Percentiles rank a stretch among this genome's conserved stretches.
Evolutionary conservation across 2,329 filamentous ascomycete species (phyloP).

Genomic region (Myrmaecium sp.): DNA sequence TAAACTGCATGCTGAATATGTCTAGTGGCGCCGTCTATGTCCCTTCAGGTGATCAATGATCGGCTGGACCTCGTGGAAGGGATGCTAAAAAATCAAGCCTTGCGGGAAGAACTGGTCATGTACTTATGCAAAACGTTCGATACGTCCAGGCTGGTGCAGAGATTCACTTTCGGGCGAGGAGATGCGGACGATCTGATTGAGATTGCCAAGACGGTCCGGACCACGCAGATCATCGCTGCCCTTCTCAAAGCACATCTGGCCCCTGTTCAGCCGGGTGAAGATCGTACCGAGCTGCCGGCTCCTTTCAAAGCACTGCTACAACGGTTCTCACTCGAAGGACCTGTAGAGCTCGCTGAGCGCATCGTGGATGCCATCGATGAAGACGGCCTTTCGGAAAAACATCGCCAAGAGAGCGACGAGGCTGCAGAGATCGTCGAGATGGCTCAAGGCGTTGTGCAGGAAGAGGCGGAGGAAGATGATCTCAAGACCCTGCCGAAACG

Average conservation of each 20-base stretch:
- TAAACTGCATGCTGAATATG: slow-evolving; percentile 8
- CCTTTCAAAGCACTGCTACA: slow-evolving; percentile 25
- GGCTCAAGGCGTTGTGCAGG: slow-evolving; percentile 54
- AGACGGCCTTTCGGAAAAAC: slow-evolving; percentile 68
- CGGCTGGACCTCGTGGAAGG: slow-evolving; percentile 68
- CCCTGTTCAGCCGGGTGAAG: slow-evolving; percentile 10
- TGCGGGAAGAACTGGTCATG: slow-evolving; percentile 52
- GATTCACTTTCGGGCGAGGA: slow-evolving; percentile 83
- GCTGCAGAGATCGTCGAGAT: slow-evolving; percentile 54
- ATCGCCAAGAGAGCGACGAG: slow-evolving; percentile 58
- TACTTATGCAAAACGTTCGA: slow-evolving; percentile 65
- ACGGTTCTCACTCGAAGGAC: slow-evolving; percentile 50
- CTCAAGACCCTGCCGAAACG: slow-evolving; percentile 21
- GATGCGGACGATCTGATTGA: slow-evolving; percentile 79
- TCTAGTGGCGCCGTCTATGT: slow-evolving; percentile 76
- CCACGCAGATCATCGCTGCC: slow-evolving; percentile 48
- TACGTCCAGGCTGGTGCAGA: slow-evolving; percentile 78
- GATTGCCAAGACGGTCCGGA: slow-evolving; percentile 63
- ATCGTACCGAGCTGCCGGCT: slow-evolving; percentile 6
- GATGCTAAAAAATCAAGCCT: slow-evolving; percentile 47
- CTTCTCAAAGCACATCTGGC: slow-evolving; percentile 23
- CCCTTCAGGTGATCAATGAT: slow-evolving; percentile 56
- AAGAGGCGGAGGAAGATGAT: slow-evolving; percentile 46
- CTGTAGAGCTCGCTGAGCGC: slow-evolving; percentile 47
- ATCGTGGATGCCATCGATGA: slow-evolving; percentile 79